Evolutionary conservation across 2,329 filamentous ascomycete genomes (phyloP).

Genomic region (Stemphylium beticola): DNA sequence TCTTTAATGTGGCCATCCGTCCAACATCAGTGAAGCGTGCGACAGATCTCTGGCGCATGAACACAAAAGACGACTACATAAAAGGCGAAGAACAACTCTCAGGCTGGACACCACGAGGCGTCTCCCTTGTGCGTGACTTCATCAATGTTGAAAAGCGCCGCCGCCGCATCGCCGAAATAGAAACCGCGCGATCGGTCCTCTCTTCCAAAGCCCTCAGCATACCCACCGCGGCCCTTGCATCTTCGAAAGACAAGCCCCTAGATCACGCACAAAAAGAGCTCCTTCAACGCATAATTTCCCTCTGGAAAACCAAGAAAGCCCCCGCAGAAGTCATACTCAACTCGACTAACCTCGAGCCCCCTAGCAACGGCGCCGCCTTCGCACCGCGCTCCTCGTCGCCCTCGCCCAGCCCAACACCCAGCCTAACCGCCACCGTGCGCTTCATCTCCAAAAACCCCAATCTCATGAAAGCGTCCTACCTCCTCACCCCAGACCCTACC

Average conservation of each 20-base stretch:
- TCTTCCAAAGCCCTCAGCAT: constrained; percentile 56
- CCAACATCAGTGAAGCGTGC: constrained; percentile 90
- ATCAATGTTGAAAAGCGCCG: constrained; percentile 76
- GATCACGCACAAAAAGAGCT: constrained; percentile 50
- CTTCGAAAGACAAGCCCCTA: constrained; percentile 22
- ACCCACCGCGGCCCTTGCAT: constrained; percentile 19
- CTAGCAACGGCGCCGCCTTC: constrained; percentile 64
- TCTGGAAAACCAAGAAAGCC: constrained; percentile 63
- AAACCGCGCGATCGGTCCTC: constrained; percentile 72
- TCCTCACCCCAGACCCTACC: constrained; percentile 82
- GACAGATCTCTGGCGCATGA: constrained; percentile 95
- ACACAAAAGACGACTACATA: constrained; percentile 91
- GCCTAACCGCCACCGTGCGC: constrained; percentile 77
- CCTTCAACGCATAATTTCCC: constrained; percentile 62
- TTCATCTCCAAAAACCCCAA: constrained; percentile 75
- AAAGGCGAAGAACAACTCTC: constrained; percentile 90
- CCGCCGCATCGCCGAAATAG: constrained; percentile 77
- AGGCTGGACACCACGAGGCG: constrained; percentile 86
- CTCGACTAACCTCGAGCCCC: constrained; percentile 67
- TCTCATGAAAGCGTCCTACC: constrained; percentile 83
- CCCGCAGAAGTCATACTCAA: constrained; percentile 56
- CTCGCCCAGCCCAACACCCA: constrained; percentile 57
- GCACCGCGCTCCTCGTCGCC: constrained; percentile 48
- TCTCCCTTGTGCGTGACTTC: constrained; percentile 89
- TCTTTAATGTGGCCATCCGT: constrained; percentile 85